Conservation (phyloP, 495 filamentous ascomycete genomes). For the Trichoderma asperelloides region DNA sequence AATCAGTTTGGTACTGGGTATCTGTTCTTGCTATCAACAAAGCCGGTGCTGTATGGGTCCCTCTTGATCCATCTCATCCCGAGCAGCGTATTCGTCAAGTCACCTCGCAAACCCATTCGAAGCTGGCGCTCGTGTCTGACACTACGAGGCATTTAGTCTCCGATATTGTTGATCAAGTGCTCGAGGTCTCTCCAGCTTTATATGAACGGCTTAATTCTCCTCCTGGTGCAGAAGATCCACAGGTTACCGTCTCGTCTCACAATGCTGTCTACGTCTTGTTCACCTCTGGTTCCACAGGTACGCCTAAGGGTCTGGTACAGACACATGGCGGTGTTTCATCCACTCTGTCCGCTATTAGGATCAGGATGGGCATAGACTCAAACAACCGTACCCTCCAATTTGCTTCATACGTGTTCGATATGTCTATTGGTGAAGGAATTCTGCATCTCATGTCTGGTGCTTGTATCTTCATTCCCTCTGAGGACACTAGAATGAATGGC, state of each 20-base stretch:
- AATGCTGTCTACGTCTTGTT: conserved; percentile 41
- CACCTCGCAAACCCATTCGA: conserved; percentile 15
- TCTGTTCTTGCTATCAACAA: conserved; percentile 7
- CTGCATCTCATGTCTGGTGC: neutral
- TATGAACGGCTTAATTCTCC: neutral
- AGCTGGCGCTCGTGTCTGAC: conserved; percentile 28
- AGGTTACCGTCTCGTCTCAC: conserved; percentile 31
- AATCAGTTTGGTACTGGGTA: conserved; percentile 39
- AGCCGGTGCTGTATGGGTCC: conserved; percentile 3
- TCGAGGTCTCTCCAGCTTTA: conserved; percentile 39
- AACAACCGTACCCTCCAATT: conserved; percentile 48
- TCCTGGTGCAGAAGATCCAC: neutral
- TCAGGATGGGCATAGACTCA: conserved; percentile 29
- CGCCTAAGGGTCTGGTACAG: conserved; percentile 34
- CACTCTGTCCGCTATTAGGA: conserved; percentile 29
- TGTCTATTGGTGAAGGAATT: conserved; percentile 35
- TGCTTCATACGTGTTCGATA: conserved; percentile 55
- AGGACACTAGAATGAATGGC: neutral
- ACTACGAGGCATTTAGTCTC: neutral
- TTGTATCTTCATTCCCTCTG: conserved; percentile 2
- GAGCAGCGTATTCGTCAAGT: conserved; percentile 2
- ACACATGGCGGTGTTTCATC: conserved; percentile 32
- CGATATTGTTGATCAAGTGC: conserved; percentile 32
- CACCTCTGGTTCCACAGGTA: conserved; percentile 42
- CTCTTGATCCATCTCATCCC: conserved; percentile 24